phyloP scores from a whole-genome alignment of 768 basidiomycete species.

The Ramaria sp. region DNA sequence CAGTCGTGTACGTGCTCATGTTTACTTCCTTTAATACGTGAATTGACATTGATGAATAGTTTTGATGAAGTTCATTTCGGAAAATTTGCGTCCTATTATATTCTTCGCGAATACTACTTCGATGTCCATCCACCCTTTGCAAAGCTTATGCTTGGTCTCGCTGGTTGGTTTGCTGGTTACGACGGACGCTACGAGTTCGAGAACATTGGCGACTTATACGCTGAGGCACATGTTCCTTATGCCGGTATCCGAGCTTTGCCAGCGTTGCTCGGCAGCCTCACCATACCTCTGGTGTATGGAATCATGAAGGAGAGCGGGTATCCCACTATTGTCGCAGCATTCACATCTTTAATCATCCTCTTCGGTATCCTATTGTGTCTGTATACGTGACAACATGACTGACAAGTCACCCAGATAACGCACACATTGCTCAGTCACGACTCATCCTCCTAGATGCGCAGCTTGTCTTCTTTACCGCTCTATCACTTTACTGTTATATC shows the following conservation, averaged over 20 bases:
- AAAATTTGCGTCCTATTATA: constrained; percentile 94
- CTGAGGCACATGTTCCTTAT: constrained; percentile 78
- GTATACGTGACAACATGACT: background rate
- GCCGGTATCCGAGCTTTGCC: constrained; percentile 89
- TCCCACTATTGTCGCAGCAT: constrained; percentile 80
- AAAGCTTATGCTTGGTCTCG: constrained; percentile 87
- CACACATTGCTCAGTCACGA: constrained; percentile 91
- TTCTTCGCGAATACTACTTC: constrained; percentile 92
- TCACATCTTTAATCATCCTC: constrained; percentile 75
- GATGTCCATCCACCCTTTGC: constrained; percentile 98
- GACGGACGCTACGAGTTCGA: constrained; percentile 92
- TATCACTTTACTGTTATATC: constrained; percentile 88
- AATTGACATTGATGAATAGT: constrained; percentile 27
- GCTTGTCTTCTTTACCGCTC: constrained; percentile 89
- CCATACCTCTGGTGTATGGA: constrained; percentile 81
- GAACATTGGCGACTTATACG: constrained; percentile 90
- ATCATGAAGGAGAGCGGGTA: constrained; percentile 99
- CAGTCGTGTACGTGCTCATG: constrained; percentile 69
- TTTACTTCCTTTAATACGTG: background rate
- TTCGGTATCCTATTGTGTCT: constrained; percentile 56
- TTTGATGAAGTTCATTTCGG: constrained; percentile 99
- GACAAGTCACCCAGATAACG: constrained; percentile 58
- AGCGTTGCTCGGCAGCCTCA: constrained; percentile 83
- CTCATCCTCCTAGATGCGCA: constrained; percentile 92
- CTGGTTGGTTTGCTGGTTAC: constrained; percentile 95